Base-by-base conservation (phyloP, 768 basidiomycete genomes). In the Leucocoprinus birnbaumii region DNA sequence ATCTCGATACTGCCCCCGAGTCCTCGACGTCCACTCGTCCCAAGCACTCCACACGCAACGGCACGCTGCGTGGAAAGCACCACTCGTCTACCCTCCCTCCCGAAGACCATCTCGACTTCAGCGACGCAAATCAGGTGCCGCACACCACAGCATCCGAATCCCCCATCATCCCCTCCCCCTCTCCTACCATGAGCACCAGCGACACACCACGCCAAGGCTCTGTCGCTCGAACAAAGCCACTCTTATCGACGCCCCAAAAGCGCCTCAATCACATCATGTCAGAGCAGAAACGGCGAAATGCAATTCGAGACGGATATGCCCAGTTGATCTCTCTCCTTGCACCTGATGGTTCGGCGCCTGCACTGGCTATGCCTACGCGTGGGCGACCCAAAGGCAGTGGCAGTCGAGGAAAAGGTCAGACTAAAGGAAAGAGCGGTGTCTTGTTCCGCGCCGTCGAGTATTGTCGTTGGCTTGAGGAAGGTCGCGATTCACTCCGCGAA, bases 261-360 rank as follows among this genome's bases (percentile, higher is more conserved):
- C 82, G 92, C 11, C 80, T 91, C 14, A 94, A 94, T 66, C 92
- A 96, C 73, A 94, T 96, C 76, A 86, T 92, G 82, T 93, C 91
- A 6, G 94, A 96, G 67, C 93, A 96, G 71, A 91, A 91, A 64
- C 89, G 94, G 7, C 84, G 94, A 9, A 95, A 95, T 63, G 89
- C 90, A 48, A 96, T 96, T 61, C 85, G 91, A 40, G 87, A 91
- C 58, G 92, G 92, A 38, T 96, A 94, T 69, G 85, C 90, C 1
- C 90, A 93, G 65, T 73, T 96, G 40, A 93, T 92, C 27, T 72
- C 85, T 0, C 74, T 96, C 21, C 84, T 95, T 51, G 84, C 90
- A 0, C 89, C 91, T n/a, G 86, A 84, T 3, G 90, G 89, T 3
- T 71, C 75, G 21, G 76, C 84, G 2, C 82, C 86, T 48, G 77